Evolutionary conservation across 2,329 filamentous ascomycete species (phyloP).

Genomic region (Fusarium incarnatum): DNA sequence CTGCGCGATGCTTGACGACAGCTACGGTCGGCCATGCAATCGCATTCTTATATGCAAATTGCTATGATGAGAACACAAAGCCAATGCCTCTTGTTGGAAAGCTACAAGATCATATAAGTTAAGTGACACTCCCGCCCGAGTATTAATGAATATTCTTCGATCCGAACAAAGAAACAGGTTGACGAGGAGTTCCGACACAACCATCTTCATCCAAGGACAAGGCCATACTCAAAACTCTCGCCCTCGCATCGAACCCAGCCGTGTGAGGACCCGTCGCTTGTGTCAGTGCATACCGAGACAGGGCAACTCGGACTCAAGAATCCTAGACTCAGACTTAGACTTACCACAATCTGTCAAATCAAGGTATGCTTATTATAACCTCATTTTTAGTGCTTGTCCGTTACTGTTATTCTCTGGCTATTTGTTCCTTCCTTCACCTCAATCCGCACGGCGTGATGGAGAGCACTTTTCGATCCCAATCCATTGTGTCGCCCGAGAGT

Average conservation of each 20-base stretch:
- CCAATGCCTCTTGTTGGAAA: slow-evolving; percentile 12
- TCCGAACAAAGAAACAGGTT: neutral
- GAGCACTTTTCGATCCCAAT: slow-evolving; percentile 13
- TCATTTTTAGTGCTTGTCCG: neutral
- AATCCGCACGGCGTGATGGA: slow-evolving; percentile 7
- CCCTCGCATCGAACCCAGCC: neutral
- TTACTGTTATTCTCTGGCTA: neutral
- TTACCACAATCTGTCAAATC: slow-evolving; percentile 3
- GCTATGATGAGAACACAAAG: slow-evolving; percentile 30
- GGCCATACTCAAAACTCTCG: neutral
- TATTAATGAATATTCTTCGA: neutral
- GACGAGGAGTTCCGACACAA: neutral
- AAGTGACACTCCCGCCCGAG: slow-evolving; percentile 32
- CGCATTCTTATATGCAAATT: slow-evolving; percentile 25
- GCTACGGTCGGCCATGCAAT: slow-evolving; percentile 26
- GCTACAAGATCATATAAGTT: slow-evolving; percentile 40
- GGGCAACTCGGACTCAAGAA: neutral
- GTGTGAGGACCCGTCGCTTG: slow-evolving; percentile 22
- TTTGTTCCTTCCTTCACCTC: slow-evolving; percentile 11
- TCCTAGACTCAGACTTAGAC: slow-evolving; percentile 19
- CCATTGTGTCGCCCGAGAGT: slow-evolving; percentile 13
- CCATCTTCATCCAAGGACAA: neutral
- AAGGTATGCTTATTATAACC: slow-evolving; percentile 12
- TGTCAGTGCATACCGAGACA: slow-evolving; percentile 28
- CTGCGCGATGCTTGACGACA: slow-evolving; percentile 31